A percentile compares a stretch with the other conserved stretches of the same genome.
Evolutionary conservation across 2,329 filamentous ascomycete species (phyloP).

Genomic region (Cryphonectria nitschkei): DNA sequence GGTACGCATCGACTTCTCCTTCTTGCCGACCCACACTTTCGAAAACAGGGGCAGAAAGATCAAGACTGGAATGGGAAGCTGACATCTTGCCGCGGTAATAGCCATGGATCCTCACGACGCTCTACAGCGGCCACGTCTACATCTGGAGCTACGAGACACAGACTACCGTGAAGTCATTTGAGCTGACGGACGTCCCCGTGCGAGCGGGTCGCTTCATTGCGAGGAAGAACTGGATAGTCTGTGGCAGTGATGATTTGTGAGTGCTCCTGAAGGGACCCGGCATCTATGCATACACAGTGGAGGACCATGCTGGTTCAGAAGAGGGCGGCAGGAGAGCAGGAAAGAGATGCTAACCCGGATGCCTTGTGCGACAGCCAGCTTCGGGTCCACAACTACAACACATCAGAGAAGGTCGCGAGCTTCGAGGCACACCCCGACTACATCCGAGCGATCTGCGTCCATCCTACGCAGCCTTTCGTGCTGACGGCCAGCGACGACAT

Average conservation of each 20-base stretch:
- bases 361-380: conserved; percentile 72
- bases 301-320: conserved; percentile 38
- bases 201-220: conserved; percentile 95
- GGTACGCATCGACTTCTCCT: conserved; percentile 71
- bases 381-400: conserved; percentile 99
- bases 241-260: conserved; percentile 85
- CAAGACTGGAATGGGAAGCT: background rate
- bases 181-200: conserved; percentile 97
- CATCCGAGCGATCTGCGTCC: conserved; percentile 93
- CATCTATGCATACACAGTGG: conserved; percentile 17
- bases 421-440: conserved; percentile 99
- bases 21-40: conserved; percentile 1
- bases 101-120: conserved; percentile 31
- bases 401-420: conserved; percentile 94
- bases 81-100: conserved; percentile 1
- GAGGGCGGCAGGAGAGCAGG: conserved; percentile 36
- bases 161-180: conserved; percentile 97
- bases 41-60: background rate
- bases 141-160: conserved; percentile 99
- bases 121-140: conserved; percentile 81
- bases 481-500: conserved; percentile 97
- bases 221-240: conserved; percentile 98
- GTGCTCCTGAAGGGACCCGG: conserved; percentile 41
- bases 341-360: conserved; percentile 13
- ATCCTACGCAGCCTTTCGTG: conserved; percentile 93